Evolutionary conservation across 2,329 filamentous ascomycete genomes (phyloP), one percentile per base, ranked within the genome.

Genomic region (Ophiostoma australiae): DNA sequence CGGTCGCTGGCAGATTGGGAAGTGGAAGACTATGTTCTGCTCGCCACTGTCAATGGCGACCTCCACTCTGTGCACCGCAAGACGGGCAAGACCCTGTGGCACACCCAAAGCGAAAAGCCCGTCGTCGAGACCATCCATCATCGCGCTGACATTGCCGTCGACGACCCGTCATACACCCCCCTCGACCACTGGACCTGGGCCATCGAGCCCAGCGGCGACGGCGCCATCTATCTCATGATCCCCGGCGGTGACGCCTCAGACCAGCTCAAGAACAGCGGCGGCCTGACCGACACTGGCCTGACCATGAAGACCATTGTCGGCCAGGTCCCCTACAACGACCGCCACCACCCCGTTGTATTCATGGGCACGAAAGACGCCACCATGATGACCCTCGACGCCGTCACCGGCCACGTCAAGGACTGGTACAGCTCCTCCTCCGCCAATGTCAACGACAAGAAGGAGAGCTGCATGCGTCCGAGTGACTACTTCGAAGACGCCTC

Each of bases 1-100:
- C 94, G 94, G 89, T 96, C 91, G 86, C 86, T 98, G 87, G 91
- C 94, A 88, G 94, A 97, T 84, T 98, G 94, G 94, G 93, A 97
- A 91, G 94, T 97, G 84, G 94, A 98, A 92, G 94, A 98, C 86
- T 97, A 97, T 88, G 92, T 98, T 84, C 92, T 99, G 85, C 86
- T 99, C 91, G 94, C 95, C 92, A 98, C 95, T 87, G 92, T 98
- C 88, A 94, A 98, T 86, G 95, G 95, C 86, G 92, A 93, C 80
- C 88, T 98, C 78, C 92, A 97, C 83, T 94, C 94, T 80, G 89
- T 89, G 80, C 93, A 97, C 83, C 89, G 95, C 77, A 91, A 90
- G 79, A 95, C 91, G 69, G 95, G 95, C 76, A 86, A 90, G 74
- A 86, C 91, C 76, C 90, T 90, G 78, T 98, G 95, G 95, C 90